Evolutionary conservation across 805 yeast species (phyloP).

Genomic region (Spathaspora boniae): DNA sequence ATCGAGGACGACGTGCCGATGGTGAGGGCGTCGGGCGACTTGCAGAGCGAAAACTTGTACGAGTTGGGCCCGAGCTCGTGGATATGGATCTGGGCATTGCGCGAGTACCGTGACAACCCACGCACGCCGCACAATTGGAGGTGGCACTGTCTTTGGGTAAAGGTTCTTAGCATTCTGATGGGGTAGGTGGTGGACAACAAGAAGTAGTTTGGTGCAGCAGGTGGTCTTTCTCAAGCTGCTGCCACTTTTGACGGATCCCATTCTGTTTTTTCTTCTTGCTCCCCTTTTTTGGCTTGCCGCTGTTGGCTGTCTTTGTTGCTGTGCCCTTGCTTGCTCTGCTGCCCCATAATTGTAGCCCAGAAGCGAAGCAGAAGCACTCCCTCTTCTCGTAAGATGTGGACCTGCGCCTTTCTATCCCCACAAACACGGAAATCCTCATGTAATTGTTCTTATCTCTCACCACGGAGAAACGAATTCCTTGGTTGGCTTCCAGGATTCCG

Average conservation of each 20-base stretch:
- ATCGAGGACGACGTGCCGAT: conserved; percentile 16
- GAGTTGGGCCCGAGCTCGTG: conserved; percentile 12
- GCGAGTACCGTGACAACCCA: conserved; percentile 10
- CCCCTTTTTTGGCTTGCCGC: neutral
- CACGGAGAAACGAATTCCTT: too few species aligned
- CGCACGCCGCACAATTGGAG: conserved; percentile 4
- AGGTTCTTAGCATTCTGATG: conserved; percentile 6
- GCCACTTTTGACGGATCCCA: neutral
- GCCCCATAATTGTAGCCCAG: too few species aligned
- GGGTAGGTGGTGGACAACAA: too few species aligned
- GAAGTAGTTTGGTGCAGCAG: too few species aligned
- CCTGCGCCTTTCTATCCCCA: too few species aligned
- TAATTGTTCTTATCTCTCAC: neutral
- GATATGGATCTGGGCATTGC: conserved; percentile 18
- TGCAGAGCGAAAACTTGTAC: conserved; percentile 18
- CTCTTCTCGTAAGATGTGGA: too few species aligned
- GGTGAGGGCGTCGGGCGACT: conserved; percentile 19
- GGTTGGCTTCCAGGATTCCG: too few species aligned
- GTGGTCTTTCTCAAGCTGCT: conserved; percentile 2
- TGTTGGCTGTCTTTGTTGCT: too few species aligned
- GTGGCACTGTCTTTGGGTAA: neutral
- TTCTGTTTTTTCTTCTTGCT: neutral
- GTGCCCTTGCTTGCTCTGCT: too few species aligned
- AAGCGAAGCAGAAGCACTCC: too few species aligned
- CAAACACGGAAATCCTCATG: neutral